Evolutionary conservation across 148 eudicot genomes (phyloP).

Genomic region (Salicornia ramosissima): DNA sequence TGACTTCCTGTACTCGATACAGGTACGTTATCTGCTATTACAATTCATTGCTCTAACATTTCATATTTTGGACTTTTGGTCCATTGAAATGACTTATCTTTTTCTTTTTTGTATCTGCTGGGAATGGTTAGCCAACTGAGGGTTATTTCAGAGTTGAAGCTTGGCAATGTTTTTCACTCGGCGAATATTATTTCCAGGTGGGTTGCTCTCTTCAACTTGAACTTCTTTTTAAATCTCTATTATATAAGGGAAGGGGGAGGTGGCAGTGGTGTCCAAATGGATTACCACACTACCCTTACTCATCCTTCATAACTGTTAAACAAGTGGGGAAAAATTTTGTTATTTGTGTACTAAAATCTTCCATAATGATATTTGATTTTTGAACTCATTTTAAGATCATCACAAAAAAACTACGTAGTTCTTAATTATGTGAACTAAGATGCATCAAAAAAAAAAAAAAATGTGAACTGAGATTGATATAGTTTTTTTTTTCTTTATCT

Average conservation of each 20-base stretch:
- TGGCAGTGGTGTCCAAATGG: too few species aligned
- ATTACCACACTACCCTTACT: too few species aligned
- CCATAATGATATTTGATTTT: too few species aligned
- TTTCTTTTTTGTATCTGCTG: background rate
- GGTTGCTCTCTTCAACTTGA: constrained; percentile 16
- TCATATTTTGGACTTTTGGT: background rate
- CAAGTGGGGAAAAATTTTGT: too few species aligned
- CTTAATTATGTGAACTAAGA: too few species aligned
- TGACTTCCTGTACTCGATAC: constrained; percentile 68
- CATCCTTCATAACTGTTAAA: too few species aligned
- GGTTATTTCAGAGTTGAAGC: constrained; percentile 78
- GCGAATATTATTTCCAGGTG: constrained; percentile 85
- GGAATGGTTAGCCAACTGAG: constrained; percentile 47
- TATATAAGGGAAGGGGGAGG: too few species aligned
- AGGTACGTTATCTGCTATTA: constrained; percentile 39
- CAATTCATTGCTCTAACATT: background rate
- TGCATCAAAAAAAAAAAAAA: too few species aligned
- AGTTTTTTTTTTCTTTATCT: constrained; percentile 1
- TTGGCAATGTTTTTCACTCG: constrained; percentile 71
- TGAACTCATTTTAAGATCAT: too few species aligned
- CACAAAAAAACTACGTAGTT: too few species aligned
- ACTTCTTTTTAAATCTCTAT: background rate
- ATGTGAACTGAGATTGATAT: constrained; percentile 2
- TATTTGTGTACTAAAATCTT: too few species aligned
- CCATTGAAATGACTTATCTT: background rate